A percentile compares a stretch with the other conserved stretches of the same genome.
These are phyloP conservation scores for Apophysomyces ossiformis DNA, from an alignment of 371 early-diverging fungal species.

Conservation along the genomic window DNA sequence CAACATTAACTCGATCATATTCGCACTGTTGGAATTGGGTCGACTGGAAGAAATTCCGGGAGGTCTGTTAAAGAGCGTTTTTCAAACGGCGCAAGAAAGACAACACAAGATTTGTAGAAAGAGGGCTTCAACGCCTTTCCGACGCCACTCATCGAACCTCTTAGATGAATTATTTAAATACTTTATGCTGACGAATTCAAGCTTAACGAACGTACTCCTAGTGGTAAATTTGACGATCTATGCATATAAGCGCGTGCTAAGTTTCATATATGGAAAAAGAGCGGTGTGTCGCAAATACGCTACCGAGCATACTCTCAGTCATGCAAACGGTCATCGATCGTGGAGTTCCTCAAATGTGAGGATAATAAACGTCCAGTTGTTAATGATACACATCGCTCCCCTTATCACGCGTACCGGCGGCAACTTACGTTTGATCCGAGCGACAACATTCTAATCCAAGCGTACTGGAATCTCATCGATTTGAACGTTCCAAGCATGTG, in stretches of 20 bases:
- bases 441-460: slow-evolving; percentile 32
- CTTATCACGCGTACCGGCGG: slow-evolving; percentile 12
- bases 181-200: slow-evolving; percentile 54
- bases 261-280: slow-evolving; percentile 24
- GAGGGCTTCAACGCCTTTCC: not conserved
- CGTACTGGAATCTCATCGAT: slow-evolving; percentile 33
- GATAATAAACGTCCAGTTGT: slow-evolving; percentile 6
- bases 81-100: not conserved
- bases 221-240: slow-evolving; percentile 37
- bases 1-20: too few relatives aligned
- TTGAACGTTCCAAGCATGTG: slow-evolving; percentile 41
- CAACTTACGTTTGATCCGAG: slow-evolving; percentile 14
- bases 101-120: not conserved
- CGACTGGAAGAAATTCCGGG: too few relatives aligned
- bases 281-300: slow-evolving; percentile 53
- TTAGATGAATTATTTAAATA: slow-evolving; percentile 16
- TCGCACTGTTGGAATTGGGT: too few relatives aligned
- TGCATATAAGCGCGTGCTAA: not conserved
- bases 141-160: slow-evolving; percentile 4
- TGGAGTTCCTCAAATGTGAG: slow-evolving; percentile 24
- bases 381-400: slow-evolving; percentile 6
- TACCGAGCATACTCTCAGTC: slow-evolving; percentile 47
- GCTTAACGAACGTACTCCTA: slow-evolving; percentile 54
- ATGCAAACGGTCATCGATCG: slow-evolving; percentile 29
- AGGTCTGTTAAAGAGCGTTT: not conserved